phyloP scores from a whole-genome alignment of 2,329 filamentous ascomycete species.

The Fusarium armeniacum region DNA sequence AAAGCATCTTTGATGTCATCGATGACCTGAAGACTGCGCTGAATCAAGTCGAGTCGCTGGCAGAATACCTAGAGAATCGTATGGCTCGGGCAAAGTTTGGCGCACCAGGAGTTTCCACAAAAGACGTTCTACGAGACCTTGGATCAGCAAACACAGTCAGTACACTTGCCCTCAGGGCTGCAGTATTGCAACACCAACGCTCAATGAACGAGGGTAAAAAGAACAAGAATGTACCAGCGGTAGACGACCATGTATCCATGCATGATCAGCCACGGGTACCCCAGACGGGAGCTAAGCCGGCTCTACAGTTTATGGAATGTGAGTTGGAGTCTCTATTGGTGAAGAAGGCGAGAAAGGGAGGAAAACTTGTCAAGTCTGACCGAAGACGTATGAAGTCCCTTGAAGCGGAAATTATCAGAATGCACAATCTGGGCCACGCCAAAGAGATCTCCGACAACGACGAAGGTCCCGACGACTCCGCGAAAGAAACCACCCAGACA shows the following conservation, averaged over 20 bases:
- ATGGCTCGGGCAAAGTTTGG: background rate
- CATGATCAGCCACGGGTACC: background rate
- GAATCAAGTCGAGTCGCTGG: background rate
- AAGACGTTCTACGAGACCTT: background rate
- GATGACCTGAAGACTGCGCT: background rate
- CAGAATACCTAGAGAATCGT: background rate
- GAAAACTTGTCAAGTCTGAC: background rate
- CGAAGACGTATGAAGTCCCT: background rate
- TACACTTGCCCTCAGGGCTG: background rate
- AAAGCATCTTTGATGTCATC: background rate
- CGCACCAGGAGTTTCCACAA: background rate
- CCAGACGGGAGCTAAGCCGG: background rate
- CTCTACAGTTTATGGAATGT: background rate
- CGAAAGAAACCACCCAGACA: background rate
- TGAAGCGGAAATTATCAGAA: background rate
- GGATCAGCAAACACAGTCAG: background rate
- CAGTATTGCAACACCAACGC: background rate
- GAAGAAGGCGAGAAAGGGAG: too few species aligned
- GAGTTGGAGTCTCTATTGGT: background rate
- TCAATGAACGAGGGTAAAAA: background rate
- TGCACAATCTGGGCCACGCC: background rate
- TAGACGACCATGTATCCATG: too few species aligned
- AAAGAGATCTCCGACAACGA: background rate
- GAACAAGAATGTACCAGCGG: too few species aligned
- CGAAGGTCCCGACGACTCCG: background rate